Conservation (phyloP, 176 grass and related monocot species). For the Echinochloa phyllopogon region DNA sequence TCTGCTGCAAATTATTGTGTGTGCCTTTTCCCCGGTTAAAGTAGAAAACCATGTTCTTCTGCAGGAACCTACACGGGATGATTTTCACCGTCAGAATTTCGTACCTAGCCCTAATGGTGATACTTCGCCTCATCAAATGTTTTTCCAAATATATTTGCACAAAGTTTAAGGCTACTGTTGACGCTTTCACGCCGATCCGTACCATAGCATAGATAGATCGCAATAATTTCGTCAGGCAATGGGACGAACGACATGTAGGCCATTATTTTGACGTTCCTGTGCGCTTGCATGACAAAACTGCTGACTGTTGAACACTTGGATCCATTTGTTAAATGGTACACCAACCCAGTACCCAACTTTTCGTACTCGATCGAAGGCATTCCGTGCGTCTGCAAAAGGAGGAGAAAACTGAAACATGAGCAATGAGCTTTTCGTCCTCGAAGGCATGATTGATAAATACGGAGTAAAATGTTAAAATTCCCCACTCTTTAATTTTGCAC, state of each 20-base stretch:
- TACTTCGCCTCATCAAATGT: background rate
- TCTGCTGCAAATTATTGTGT: background rate
- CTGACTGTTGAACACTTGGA: background rate
- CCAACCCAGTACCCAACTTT: slow-evolving; percentile 10
- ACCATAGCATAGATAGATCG: background rate
- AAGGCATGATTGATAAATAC: background rate
- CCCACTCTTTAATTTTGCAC: background rate
- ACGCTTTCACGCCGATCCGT: background rate
- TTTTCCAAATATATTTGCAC: background rate
- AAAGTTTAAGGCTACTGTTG: background rate
- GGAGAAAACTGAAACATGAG: too few relatives aligned
- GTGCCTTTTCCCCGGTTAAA: background rate
- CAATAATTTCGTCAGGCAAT: background rate
- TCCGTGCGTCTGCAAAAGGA: background rate
- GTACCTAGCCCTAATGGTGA: background rate
- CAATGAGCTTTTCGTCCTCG: too few relatives aligned
- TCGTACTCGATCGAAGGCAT: background rate
- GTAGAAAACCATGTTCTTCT: too few relatives aligned
- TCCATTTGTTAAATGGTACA: background rate
- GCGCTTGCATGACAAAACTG: slow-evolving; percentile 6
- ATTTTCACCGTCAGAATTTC: background rate
- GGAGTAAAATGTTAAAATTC: too few relatives aligned
- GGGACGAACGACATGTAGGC: slow-evolving; percentile 2
- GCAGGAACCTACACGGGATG: background rate
- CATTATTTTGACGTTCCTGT: slow-evolving; percentile 4